A percentile compares a stretch with the other conserved stretches of the same genome.
These are phyloP conservation scores for Cyclotella baltica DNA, from an alignment of 108 stramenopile species.

Conservation along the genomic window DNA sequence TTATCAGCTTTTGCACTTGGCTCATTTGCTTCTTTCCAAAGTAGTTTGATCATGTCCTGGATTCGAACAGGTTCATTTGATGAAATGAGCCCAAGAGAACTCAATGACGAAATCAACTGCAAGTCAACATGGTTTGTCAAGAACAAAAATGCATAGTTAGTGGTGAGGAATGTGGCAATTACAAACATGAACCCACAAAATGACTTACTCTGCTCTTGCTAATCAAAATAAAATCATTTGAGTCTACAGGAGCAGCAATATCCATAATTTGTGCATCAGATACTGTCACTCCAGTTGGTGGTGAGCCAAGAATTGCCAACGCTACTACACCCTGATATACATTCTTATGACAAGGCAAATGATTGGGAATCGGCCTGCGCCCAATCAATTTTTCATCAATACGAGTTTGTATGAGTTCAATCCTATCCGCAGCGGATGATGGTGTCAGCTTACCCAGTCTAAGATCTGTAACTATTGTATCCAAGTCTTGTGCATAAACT, in stretches of 20 bases:
- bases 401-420: conserved; percentile 47
- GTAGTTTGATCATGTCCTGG: conserved; percentile 40
- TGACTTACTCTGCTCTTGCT: conserved; percentile 70
- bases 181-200: conserved; percentile 32
- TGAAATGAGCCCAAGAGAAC: conserved; percentile 18
- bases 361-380: conserved; percentile 81
- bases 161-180: not conserved
- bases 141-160: not conserved
- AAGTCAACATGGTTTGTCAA: not conserved
- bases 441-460: conserved; percentile 52
- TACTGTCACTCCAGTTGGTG: conserved; percentile 70
- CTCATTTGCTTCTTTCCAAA: conserved; percentile 45
- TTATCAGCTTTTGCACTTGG: conserved; percentile 9
- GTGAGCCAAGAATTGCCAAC: conserved; percentile 70
- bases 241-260: conserved; percentile 57
- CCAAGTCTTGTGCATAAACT: conserved; percentile 71
- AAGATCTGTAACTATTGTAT: conserved; percentile 64
- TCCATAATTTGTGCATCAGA: conserved; percentile 79
- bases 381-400: conserved; percentile 64
- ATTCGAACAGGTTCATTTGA: conserved; percentile 11
- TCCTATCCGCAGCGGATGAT: conserved; percentile 57
- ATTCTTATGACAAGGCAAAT: conserved; percentile 76
- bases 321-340: conserved; percentile 74
- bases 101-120: conserved; percentile 39
- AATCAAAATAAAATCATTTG: conserved; percentile 67